phyloP scores from a whole-genome alignment of 306 rosid species.

The barrel medic (Medicago truncatula) region MtrunA17r5.0-ANR NC_053044.1:12991001-12991500 shows the following conservation, averaged over 20 bases:
- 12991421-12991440: background rate
- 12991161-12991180: no score
- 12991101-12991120: no score
- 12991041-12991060: background rate
- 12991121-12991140: no score
- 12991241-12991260: no score
- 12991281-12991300: background rate
- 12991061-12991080: no score
- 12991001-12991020: constrained; percentile 1
- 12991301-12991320: background rate
- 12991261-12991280: background rate
- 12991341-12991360: background rate
- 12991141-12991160: no score
- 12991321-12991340: background rate
- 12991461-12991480: background rate
- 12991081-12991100: no score
- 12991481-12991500: background rate
- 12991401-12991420: background rate
- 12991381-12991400: background rate
- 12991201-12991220: no score
- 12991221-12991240: no score
- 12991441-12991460: background rate
- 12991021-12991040: constrained; percentile 8
- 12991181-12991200: no score
- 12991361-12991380: background rate